These are phyloP conservation scores for Leccinum barrowsii DNA, from an alignment of 768 basidiomycete genomes.

Conservation along the genomic window DNA sequence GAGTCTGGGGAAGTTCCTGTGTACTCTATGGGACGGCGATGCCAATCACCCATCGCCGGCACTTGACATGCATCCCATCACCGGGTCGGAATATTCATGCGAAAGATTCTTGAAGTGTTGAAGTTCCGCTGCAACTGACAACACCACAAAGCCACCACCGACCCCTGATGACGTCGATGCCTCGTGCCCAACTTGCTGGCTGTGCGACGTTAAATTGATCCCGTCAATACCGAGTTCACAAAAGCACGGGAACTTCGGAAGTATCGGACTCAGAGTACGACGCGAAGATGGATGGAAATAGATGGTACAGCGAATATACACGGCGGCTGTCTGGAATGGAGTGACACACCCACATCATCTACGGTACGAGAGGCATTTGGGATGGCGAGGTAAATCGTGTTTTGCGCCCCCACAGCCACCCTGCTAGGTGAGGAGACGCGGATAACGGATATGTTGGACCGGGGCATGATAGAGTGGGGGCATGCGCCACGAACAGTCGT, in stretches of 20 bases:
- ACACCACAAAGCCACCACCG: background rate
- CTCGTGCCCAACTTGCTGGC: constrained; percentile 7
- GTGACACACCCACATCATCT: background rate
- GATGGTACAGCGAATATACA: background rate
- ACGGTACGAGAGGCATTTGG: background rate
- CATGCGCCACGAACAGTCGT: background rate
- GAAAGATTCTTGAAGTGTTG: background rate
- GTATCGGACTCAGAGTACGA: background rate
- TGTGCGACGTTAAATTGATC: background rate
- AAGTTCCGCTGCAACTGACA: background rate
- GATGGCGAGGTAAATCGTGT: constrained; percentile 24
- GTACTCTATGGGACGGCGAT: background rate
- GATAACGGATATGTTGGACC: constrained; percentile 5
- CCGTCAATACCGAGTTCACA: background rate
- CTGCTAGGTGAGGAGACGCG: background rate
- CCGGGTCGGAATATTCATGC: background rate
- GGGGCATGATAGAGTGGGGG: background rate
- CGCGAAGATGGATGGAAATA: background rate
- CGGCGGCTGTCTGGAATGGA: background rate
- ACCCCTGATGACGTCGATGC: constrained; percentile 21
- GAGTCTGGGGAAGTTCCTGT: constrained; percentile 7
- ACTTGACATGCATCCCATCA: background rate
- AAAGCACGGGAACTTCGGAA: background rate
- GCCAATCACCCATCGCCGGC: background rate
- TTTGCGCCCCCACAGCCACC: constrained; percentile 19